Evolutionary conservation across 148 eudicot genomes (phyloP).

Genomic region (Silene uniflora): DNA sequence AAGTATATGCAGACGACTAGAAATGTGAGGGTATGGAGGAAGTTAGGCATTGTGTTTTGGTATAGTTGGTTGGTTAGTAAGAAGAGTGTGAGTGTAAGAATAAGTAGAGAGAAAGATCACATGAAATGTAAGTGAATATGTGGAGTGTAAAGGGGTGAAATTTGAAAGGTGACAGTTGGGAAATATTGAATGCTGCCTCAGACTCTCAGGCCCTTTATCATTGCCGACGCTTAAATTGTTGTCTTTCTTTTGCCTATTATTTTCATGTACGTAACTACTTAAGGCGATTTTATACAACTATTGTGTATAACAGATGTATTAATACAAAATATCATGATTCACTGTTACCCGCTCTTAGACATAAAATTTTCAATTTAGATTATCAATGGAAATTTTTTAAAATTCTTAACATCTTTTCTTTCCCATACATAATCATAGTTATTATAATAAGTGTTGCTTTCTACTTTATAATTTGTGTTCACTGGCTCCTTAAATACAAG

Average conservation of each 20-base stretch:
- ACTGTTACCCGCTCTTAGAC: too few species aligned
- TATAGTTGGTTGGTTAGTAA: neutral
- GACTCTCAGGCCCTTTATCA: neutral
- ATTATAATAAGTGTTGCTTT: too few species aligned
- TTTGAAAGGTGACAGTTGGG: slow-evolving; percentile 17
- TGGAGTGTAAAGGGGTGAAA: neutral
- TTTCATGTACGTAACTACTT: neutral
- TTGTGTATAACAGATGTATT: too few species aligned
- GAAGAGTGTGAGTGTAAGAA: neutral
- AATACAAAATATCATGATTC: too few species aligned
- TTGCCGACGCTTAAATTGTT: slow-evolving; percentile 21
- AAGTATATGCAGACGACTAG: slow-evolving; percentile 8
- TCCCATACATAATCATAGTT: too few species aligned
- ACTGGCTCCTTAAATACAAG: too few species aligned
- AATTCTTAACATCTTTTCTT: too few species aligned
- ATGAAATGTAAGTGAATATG: neutral
- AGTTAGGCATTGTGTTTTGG: neutral
- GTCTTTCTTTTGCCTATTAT: neutral
- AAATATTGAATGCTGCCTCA: slow-evolving; percentile 23
- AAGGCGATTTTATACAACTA: too few species aligned
- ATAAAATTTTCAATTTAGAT: too few species aligned
- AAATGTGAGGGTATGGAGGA: neutral
- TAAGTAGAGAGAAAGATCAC: slow-evolving; percentile 5
- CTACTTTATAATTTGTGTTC: too few species aligned
- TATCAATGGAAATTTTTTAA: too few species aligned